phyloP scores from a whole-genome alignment of 139 green algal species.

The Coccomyxa sp. region DNA sequence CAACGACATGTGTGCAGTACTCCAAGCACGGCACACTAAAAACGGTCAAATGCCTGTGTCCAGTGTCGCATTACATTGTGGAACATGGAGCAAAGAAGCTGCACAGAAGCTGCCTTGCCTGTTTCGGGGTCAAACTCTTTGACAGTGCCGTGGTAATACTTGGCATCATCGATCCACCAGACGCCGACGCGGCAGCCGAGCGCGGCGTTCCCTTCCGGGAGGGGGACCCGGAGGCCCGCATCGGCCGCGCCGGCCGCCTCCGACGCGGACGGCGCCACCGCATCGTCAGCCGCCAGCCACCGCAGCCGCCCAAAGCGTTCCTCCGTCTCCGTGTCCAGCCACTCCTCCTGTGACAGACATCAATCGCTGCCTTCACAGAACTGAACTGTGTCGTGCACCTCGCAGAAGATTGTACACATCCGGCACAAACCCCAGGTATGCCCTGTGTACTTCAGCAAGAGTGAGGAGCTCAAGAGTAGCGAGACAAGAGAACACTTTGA shows the following conservation, averaged over 20 bases:
- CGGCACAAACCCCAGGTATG: too few species aligned
- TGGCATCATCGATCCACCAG: constrained; percentile 21
- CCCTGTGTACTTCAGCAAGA: too few species aligned
- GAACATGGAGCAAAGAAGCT: too few species aligned
- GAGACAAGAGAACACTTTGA: too few species aligned
- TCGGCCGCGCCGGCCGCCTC: background rate
- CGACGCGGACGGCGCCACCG: background rate
- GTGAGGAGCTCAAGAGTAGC: too few species aligned
- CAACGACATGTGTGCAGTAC: too few species aligned
- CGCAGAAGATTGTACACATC: too few species aligned
- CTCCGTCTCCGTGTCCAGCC: constrained; percentile 46
- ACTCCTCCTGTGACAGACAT: constrained; percentile 20
- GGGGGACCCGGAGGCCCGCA: background rate
- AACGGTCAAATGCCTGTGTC: too few species aligned
- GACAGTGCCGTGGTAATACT: constrained; percentile 44
- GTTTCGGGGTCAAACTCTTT: constrained; percentile 9
- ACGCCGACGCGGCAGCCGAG: constrained; percentile 32
- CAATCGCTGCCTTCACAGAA: background rate
- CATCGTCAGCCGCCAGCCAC: constrained; percentile 20
- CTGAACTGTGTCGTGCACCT: too few species aligned
- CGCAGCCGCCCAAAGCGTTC: constrained; percentile 37
- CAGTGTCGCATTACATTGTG: too few species aligned
- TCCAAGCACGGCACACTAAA: too few species aligned
- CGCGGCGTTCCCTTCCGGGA: background rate
- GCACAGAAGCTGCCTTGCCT: background rate